These are phyloP conservation scores for Pinus taeda DNA, from an alignment of 75 land plant species.

Conservation along the genomic window DNA sequence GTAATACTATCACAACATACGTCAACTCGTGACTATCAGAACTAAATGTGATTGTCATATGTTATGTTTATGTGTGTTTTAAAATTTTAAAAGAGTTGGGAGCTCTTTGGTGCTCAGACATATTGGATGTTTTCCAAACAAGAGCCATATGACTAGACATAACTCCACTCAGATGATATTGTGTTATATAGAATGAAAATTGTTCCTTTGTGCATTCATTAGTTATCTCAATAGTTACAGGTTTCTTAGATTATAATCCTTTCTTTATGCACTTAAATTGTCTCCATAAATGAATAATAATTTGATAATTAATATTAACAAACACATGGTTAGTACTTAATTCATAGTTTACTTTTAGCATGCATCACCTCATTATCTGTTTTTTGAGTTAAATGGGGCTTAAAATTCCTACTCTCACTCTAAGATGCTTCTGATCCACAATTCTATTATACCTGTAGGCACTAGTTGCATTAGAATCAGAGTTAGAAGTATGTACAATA, in stretches of 20 bases:
- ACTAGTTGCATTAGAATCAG: slow-evolving; percentile 44
- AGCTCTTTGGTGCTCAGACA: no score
- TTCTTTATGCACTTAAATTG: slow-evolving; percentile 14
- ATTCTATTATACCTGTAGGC: slow-evolving; percentile 87
- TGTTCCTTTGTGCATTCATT: slow-evolving; percentile 43
- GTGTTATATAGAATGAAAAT: slow-evolving; percentile 22
- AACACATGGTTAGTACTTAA: no score
- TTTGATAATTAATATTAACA: no score
- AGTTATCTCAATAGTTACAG: slow-evolving; percentile 22
- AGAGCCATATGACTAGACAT: slow-evolving; percentile 25
- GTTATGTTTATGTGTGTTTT: no score
- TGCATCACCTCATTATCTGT: slow-evolving; percentile 76
- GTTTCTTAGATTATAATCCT: slow-evolving; percentile 5
- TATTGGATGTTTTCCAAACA: neutral
- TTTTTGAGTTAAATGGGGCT: slow-evolving; percentile 62
- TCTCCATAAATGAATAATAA: no score
- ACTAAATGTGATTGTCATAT: no score
- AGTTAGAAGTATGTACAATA: neutral
- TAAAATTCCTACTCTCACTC: slow-evolving; percentile 65
- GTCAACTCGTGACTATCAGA: no score
- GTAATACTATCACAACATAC: no score
- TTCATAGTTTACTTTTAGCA: slow-evolving; percentile 37
- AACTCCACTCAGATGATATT: slow-evolving; percentile 36
- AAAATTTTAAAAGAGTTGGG: no score
- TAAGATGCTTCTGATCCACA: slow-evolving; percentile 37